Conservation (phyloP, 2,329 filamentous ascomycete species). For the Botrytis fragariae region DNA sequence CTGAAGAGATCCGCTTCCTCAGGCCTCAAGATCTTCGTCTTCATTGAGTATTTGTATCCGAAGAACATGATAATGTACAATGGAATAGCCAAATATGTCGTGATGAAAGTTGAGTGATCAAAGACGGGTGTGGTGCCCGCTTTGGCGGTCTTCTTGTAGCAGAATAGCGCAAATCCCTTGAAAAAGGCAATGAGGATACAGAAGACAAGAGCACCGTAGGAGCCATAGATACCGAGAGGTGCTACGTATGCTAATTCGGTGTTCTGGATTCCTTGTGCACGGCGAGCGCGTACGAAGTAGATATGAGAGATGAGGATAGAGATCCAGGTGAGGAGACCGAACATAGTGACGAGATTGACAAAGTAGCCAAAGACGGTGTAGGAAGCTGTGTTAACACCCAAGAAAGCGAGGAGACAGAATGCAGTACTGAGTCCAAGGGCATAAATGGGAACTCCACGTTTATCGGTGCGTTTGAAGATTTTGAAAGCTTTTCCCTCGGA, state of each 20-base stretch:
- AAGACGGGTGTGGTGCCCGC: constrained; percentile 53
- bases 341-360: constrained; percentile 57
- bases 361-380: constrained; percentile 69
- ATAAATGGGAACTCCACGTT: constrained; percentile 51
- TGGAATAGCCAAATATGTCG: constrained; percentile 61
- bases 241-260: constrained; percentile 63
- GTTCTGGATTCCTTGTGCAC: constrained; percentile 58
- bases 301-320: constrained; percentile 62
- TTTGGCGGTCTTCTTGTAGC: constrained; percentile 20
- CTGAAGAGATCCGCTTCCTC: constrained; percentile 54
- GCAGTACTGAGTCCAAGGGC: constrained; percentile 46
- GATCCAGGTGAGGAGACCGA: constrained; percentile 38
- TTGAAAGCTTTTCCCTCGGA: constrained; percentile 63
- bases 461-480: constrained; percentile 56
- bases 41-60: constrained; percentile 51
- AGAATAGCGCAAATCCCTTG: constrained; percentile 78
- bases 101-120: constrained; percentile 65
- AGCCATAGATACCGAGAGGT: constrained; percentile 71
- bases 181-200: constrained; percentile 74
- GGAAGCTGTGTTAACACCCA: constrained; percentile 58
- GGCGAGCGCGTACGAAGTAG: constrained; percentile 61
- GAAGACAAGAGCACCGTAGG: constrained; percentile 64
- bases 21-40: constrained; percentile 46
- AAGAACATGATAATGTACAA: constrained; percentile 59
- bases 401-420: constrained; percentile 65